These are phyloP conservation scores for Scutellospora calospora DNA, from an alignment of 371 early-diverging fungal genomes.

Conservation along the genomic window DNA sequence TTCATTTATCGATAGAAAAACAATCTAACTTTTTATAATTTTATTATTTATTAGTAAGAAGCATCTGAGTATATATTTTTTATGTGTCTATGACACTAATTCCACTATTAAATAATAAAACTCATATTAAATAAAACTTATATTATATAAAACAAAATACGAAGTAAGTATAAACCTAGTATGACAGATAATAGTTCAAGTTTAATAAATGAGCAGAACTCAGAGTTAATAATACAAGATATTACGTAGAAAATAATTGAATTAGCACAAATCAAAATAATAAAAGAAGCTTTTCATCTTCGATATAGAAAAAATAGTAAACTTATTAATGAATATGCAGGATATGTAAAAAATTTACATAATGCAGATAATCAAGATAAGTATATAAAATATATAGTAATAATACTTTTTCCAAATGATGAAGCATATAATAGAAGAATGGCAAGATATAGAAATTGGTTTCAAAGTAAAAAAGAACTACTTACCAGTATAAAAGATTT, in stretches of 20 bases:
- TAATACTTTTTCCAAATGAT: conserved; percentile 19
- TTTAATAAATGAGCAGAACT: conserved; percentile 23
- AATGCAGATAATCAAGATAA: not conserved
- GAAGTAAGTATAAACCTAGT: conserved; percentile 3
- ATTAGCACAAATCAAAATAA: conserved; percentile 13
- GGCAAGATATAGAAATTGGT: conserved; percentile 28
- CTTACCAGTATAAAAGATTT: conserved; percentile 17
- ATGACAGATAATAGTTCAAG: conserved; percentile 23
- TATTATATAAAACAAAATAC: conserved; percentile 28
- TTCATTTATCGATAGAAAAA: too few relatives aligned
- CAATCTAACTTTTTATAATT: too few relatives aligned
- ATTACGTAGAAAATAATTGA: conserved; percentile 29
- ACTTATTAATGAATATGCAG: conserved; percentile 26
- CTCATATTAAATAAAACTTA: conserved; percentile 14
- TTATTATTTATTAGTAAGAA: too few relatives aligned
- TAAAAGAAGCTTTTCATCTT: not conserved
- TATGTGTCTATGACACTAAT: too few relatives aligned
- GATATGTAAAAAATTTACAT: conserved; percentile 32
- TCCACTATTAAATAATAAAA: conserved; percentile 7
- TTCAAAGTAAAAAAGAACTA: conserved; percentile 8
- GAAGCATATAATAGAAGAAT: conserved; percentile 20
- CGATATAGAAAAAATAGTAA: conserved; percentile 30
- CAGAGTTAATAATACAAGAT: conserved; percentile 14
- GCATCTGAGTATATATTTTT: too few relatives aligned
- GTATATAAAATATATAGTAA: conserved; percentile 28